A percentile compares a stretch with the other conserved stretches of the same genome.
phyloP scores from a whole-genome alignment of 2,329 filamentous ascomycete species.

The Penicillium psychrosexuale region DNA sequence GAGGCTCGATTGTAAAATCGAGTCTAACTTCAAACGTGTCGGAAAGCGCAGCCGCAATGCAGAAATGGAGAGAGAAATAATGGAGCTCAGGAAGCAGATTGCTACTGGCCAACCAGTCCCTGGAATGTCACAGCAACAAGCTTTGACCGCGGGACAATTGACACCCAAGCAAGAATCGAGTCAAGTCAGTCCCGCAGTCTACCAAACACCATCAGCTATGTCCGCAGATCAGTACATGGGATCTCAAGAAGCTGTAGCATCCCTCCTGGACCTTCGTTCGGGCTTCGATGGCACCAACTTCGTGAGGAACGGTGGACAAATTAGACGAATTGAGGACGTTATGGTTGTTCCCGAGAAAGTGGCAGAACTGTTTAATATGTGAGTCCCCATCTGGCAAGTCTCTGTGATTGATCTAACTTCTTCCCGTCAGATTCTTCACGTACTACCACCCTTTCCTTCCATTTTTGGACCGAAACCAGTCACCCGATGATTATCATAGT shows the following conservation, averaged over 20 bases:
- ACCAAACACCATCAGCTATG: constrained; percentile 36
- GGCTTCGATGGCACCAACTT: constrained; percentile 44
- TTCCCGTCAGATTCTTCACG: constrained; percentile 57
- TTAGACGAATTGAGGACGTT: constrained; percentile 54
- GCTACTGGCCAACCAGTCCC: constrained; percentile 31
- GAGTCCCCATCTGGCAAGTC: constrained; percentile 12
- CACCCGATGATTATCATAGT: constrained; percentile 57
- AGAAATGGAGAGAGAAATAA: constrained; percentile 59
- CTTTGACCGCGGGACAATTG: constrained; percentile 26
- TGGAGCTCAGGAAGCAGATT: constrained; percentile 50
- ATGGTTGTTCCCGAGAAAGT: constrained; percentile 43
- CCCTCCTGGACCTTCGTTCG: constrained; percentile 49
- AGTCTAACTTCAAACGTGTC: constrained; percentile 66
- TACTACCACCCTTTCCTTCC: constrained; percentile 64
- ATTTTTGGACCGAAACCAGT: constrained; percentile 55
- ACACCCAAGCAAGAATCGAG: constrained; percentile 39
- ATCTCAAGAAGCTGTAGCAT: constrained; percentile 51
- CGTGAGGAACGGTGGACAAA: constrained; percentile 50
- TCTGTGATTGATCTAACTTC: constrained; percentile 15
- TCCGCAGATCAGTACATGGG: constrained; percentile 45
- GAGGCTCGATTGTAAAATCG: constrained; percentile 63
- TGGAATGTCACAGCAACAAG: constrained; percentile 22
- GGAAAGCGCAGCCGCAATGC: constrained; percentile 66
- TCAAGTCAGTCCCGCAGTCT: constrained; percentile 34
- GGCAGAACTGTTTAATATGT: constrained; percentile 47